Evolutionary conservation across 2,329 filamentous ascomycete genomes (phyloP), one percentile per base, ranked within the genome.

Genomic region (Trichoderma sp.): DNA sequence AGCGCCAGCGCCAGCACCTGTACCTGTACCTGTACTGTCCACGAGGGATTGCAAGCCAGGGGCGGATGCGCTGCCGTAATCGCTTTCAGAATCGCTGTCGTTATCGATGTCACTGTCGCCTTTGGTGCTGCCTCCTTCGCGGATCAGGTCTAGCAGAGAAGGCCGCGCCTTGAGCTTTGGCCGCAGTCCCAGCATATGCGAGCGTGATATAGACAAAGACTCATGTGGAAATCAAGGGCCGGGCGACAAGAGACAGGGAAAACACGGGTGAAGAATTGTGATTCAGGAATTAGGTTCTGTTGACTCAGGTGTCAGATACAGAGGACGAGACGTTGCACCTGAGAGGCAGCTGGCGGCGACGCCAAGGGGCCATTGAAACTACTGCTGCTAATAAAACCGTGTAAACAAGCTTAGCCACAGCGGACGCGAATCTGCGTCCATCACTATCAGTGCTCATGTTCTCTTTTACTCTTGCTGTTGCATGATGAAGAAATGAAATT

Each of bases 141-240:
- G 79, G 72, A 83, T 78, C 69, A 87, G 80, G 70, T 86, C 84
- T 77, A 87, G 81, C 73, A 87, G 77, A 71, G 84, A 86, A 74
- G 82, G 84, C 79, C 84, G 81, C 74, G 83, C 82, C 83, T 80
- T 83, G 72, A 87, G 79, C 70, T 79, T 80, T 65, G 83, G 83
- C 68, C 79, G 80, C 69, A 86, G 79, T 79, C 84, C 85, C 75
- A 85, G 78, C 84, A 86, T 49, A 24, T 86, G 73, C 81, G 82
- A 74, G 68, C 51, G 32, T 30, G 46, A 34, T 59, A 32, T 43
- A 11, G 55, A 16, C 39, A 54, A 54, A 37, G 54, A 59, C 51
- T 58, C 26, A 56, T 30, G 49, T 24, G 21, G n/a, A 49, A 24
- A 24, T 49, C 46, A 61, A 34, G 13, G 68, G 54, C 49, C 8